These are phyloP conservation scores for Pseudonectria buxi DNA, from an alignment of 2,329 filamentous ascomycete genomes.

Conservation along the genomic window DNA sequence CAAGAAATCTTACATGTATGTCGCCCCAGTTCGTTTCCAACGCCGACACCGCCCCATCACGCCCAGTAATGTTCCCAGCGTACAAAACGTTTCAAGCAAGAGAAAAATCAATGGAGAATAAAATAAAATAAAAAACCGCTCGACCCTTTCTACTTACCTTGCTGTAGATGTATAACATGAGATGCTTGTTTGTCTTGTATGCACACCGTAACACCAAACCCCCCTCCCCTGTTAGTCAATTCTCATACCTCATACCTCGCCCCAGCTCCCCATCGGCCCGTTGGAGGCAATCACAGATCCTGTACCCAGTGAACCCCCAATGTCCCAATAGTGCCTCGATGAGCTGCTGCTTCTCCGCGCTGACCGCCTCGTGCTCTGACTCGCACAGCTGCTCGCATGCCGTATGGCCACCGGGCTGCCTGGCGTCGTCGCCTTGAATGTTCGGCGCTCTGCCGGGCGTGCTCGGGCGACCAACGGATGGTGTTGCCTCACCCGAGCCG, in stretches of 20 bases:
- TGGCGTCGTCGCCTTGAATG: slow-evolving; percentile 48
- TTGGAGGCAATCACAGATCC: slow-evolving; percentile 62
- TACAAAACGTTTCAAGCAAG: no score
- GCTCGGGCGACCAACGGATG: slow-evolving; percentile 71
- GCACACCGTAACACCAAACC: slow-evolving; percentile 1
- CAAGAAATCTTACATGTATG: no score
- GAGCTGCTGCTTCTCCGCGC: slow-evolving; percentile 62
- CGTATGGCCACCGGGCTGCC: slow-evolving; percentile 41
- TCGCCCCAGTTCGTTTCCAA: no score
- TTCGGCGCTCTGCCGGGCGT: slow-evolving; percentile 46
- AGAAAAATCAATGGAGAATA: no score
- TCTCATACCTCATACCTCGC: slow-evolving; percentile 51
- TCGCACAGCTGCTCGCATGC: slow-evolving; percentile 67
- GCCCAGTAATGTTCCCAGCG: no score
- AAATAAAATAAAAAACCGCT: no score
- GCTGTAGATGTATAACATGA: no score
- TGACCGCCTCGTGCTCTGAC: slow-evolving; percentile 74
- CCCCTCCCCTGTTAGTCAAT: slow-evolving; percentile 4
- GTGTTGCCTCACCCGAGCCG: slow-evolving; percentile 78
- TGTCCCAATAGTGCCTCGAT: slow-evolving; percentile 86
- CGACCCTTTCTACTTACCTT: no score
- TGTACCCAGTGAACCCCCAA: slow-evolving; percentile 73
- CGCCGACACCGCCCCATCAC: no score
- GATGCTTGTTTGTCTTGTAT: slow-evolving; percentile 3
- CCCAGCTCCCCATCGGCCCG: slow-evolving; percentile 70